These are phyloP conservation scores for Buxus sempervirens DNA, from an alignment of 164 flowering plant species.

Conservation along the genomic window DNA sequence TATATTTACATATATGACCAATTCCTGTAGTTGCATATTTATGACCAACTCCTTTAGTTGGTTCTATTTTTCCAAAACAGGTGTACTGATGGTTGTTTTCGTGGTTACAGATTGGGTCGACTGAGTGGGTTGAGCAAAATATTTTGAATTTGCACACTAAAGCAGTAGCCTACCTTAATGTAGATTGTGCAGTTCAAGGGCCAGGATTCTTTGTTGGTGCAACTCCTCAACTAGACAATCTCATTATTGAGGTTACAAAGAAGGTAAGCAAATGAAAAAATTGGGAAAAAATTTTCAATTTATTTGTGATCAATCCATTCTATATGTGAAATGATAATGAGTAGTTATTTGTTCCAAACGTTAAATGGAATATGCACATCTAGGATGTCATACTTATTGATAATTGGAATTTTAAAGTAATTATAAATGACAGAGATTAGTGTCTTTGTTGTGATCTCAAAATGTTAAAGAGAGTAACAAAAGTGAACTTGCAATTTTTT, in stretches of 20 bases:
- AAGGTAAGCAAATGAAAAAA: slow-evolving; percentile 46
- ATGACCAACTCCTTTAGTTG: too few relatives aligned
- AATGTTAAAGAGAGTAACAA: too few relatives aligned
- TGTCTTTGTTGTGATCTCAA: background rate
- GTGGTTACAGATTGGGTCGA: slow-evolving; percentile 76
- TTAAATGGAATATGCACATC: too few relatives aligned
- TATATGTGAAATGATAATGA: background rate
- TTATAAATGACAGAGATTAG: background rate
- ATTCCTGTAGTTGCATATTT: background rate
- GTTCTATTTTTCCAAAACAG: background rate
- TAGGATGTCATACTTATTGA: background rate
- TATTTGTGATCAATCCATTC: background rate
- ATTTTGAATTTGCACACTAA: slow-evolving; percentile 62
- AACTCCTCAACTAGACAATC: slow-evolving; percentile 89
- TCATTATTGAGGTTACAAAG: slow-evolving; percentile 70
- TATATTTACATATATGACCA: background rate
- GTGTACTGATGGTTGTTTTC: background rate
- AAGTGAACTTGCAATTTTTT: too few relatives aligned
- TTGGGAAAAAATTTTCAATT: background rate
- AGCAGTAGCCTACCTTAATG: slow-evolving; percentile 89
- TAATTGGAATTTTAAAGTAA: background rate
- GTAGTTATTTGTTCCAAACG: background rate
- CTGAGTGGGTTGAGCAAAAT: slow-evolving; percentile 98
- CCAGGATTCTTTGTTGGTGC: slow-evolving; percentile 83
- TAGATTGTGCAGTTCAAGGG: slow-evolving; percentile 99